Conservation (phyloP, 768 basidiomycete genomes). For the Tricholoma hemisulphureum region DNA sequence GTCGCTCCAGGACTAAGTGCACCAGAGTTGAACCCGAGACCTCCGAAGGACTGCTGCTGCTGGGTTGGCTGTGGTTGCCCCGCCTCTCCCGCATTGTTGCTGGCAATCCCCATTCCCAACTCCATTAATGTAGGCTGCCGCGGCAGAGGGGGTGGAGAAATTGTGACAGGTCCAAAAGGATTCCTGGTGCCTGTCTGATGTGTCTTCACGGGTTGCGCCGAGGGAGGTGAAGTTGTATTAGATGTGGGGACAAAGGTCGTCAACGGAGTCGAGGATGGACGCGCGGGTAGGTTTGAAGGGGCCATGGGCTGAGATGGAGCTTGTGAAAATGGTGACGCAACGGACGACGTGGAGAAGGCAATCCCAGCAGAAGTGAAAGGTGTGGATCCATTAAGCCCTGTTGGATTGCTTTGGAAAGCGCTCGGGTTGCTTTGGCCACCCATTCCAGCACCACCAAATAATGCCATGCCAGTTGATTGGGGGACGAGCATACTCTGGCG, state of each 20-base stretch:
- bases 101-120: conserved; percentile 53
- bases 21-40: conserved; percentile 40
- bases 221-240: conserved; percentile 37
- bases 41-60: conserved; percentile 21
- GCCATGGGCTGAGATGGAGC: conserved; percentile 14
- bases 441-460: conserved; percentile 36
- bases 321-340: conserved; percentile 25
- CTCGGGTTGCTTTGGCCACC: conserved; percentile 16
- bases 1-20: conserved; percentile 47
- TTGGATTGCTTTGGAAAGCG: conserved; percentile 13
- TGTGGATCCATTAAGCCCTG: not conserved
- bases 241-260: conserved; percentile 35
- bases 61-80: conserved; percentile 16
- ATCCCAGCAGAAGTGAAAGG: conserved; percentile 19
- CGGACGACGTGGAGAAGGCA: conserved; percentile 17
- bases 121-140: conserved; percentile 82
- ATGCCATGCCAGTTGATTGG: conserved; percentile 57
- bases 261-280: conserved; percentile 75
- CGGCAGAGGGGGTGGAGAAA: conserved; percentile 63
- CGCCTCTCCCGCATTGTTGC: conserved; percentile 12
- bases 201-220: conserved; percentile 66
- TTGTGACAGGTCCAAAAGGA: conserved; percentile 82
- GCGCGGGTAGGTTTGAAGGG: conserved; percentile 41
- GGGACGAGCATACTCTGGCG: conserved; percentile 73
- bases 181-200: conserved; percentile 95